phyloP scores from a whole-genome alignment of 2,329 filamentous ascomycete species.

The Xylaria sp. region DNA sequence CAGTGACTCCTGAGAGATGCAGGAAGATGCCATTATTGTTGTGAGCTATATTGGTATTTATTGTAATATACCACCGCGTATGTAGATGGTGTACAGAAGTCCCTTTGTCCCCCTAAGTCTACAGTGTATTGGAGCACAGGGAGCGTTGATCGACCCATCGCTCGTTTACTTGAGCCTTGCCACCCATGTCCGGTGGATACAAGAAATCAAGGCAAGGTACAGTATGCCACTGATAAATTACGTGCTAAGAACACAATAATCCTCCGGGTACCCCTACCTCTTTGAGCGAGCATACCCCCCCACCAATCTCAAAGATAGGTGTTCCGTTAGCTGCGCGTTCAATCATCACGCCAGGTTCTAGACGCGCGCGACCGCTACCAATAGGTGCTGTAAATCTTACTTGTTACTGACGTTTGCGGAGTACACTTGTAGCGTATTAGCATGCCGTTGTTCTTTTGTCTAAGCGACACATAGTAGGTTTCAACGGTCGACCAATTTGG shows the following conservation, averaged over 20 bases:
- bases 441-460: constrained; percentile 13
- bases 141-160: constrained; percentile 21
- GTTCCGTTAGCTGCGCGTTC: constrained; percentile 38
- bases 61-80: constrained; percentile 5
- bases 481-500: constrained; percentile 29
- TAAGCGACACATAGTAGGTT: constrained; percentile 17
- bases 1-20: constrained; percentile 27
- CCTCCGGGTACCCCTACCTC: constrained; percentile 32
- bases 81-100: neutral
- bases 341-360: constrained; percentile 27
- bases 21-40: constrained; percentile 24
- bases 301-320: constrained; percentile 16
- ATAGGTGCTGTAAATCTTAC: constrained; percentile 19
- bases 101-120: neutral
- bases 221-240: neutral
- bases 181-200: constrained; percentile 30
- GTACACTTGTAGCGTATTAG: neutral
- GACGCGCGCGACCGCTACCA: constrained; percentile 34
- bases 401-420: neutral
- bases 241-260: constrained; percentile 13
- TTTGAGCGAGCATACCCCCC: constrained; percentile 23
- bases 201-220: constrained; percentile 23
- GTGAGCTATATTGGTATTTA: constrained; percentile 31
- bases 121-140: constrained; percentile 25
- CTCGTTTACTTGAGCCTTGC: constrained; percentile 32